Percentiles rank a stretch among this genome's conserved stretches.
phyloP scores from a whole-genome alignment of 164 flowering plant species.

The Magnolia sinica region DNA sequence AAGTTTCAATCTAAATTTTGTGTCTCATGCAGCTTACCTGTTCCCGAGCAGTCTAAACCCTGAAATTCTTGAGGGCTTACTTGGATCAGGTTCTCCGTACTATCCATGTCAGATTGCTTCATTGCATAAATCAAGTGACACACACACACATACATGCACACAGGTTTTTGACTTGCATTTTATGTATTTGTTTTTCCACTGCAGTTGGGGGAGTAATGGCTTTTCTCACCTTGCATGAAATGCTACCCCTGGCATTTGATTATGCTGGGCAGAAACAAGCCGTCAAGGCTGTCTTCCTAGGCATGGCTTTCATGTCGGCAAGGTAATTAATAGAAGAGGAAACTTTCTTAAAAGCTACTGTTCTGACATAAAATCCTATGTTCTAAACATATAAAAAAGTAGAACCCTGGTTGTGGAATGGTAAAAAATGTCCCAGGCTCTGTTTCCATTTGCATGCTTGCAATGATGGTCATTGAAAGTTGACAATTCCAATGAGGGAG shows the following conservation, averaged over 20 bases:
- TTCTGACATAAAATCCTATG: too few species aligned
- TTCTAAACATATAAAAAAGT: too few species aligned
- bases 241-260: slow-evolving; percentile 95
- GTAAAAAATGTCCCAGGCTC: too few species aligned
- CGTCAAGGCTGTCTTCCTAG: slow-evolving; percentile 87
- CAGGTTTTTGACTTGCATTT: too few species aligned
- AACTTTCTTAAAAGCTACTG: too few species aligned
- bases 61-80: slow-evolving; percentile 87
- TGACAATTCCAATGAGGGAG: too few species aligned
- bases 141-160: not conserved
- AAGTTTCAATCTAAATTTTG: not conserved
- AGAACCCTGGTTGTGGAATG: too few species aligned
- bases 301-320: slow-evolving; percentile 99
- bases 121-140: not conserved
- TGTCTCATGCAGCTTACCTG: slow-evolving; percentile 58
- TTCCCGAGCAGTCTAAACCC: slow-evolving; percentile 90
- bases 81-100: slow-evolving; percentile 68
- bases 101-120: not conserved
- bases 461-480: too few species aligned
- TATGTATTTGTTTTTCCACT: not conserved
- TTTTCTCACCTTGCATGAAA: slow-evolving; percentile 92
- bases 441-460: too few species aligned
- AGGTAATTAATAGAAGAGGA: slow-evolving; percentile 44
- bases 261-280: slow-evolving; percentile 97
- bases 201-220: slow-evolving; percentile 99